Conservation (phyloP, 768 basidiomycete genomes). For the Hebeloma cylindrosporum region DNA sequence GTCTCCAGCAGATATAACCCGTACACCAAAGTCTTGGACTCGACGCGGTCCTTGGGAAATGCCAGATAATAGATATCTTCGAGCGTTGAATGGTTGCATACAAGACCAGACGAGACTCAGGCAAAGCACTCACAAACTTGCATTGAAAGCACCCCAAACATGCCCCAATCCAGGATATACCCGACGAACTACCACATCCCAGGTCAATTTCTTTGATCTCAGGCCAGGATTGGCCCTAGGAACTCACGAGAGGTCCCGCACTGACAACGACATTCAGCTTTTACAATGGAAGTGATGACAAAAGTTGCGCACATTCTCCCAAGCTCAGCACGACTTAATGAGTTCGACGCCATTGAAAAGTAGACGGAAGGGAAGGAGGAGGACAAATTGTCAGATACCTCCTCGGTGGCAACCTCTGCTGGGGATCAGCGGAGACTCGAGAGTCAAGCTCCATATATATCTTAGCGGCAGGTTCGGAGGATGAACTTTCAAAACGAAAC, state of each 20-base stretch:
- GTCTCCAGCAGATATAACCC: conserved; percentile 16
- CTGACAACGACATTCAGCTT: background rate
- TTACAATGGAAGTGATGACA: background rate
- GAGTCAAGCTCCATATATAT: too few relatives aligned
- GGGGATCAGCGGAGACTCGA: too few relatives aligned
- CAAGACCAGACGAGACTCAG: background rate
- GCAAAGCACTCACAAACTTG: conserved; percentile 21
- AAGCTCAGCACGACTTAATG: conserved; percentile 2
- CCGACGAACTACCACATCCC: conserved; percentile 15
- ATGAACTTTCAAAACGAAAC: too few relatives aligned
- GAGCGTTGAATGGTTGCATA: background rate
- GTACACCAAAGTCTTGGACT: conserved; percentile 16
- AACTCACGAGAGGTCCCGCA: conserved; percentile 16
- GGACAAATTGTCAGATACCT: too few relatives aligned
- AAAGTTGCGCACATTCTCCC: conserved; percentile 9
- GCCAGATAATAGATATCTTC: conserved; percentile 25
- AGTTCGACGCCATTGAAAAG: background rate
- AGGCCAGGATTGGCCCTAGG: background rate
- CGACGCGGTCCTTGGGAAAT: conserved; percentile 19
- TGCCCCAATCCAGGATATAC: conserved; percentile 22
- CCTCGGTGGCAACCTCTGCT: too few relatives aligned
- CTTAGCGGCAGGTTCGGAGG: too few relatives aligned
- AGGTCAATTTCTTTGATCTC: background rate
- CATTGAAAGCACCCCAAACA: conserved; percentile 20
- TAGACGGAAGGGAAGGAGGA: too few relatives aligned